Conservation (phyloP, 2,329 filamentous ascomycete species). For the Chaetomium sp. region DNA sequence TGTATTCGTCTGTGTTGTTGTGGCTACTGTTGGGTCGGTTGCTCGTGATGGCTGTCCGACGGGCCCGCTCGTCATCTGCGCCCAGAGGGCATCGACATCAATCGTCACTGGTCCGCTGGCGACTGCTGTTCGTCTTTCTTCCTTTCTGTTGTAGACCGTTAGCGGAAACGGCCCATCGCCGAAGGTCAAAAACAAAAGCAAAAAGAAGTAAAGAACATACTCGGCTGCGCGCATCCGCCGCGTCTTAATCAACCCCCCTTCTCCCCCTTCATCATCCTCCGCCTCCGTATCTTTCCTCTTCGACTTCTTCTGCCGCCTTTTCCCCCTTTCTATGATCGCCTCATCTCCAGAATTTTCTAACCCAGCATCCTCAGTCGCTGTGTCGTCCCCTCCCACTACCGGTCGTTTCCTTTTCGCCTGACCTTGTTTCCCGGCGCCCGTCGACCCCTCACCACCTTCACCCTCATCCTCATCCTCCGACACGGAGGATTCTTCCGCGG, state of each 20-base stretch:
- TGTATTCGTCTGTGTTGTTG: constrained; percentile 9
- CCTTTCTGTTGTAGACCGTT: constrained; percentile 37
- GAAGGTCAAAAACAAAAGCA: no score
- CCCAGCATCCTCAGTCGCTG: constrained; percentile 38
- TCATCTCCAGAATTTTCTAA: constrained; percentile 69
- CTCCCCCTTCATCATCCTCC: constrained; percentile 48
- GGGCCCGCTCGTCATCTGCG: constrained; percentile 50
- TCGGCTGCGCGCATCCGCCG: constrained; percentile 62
- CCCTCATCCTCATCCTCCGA: constrained; percentile 48
- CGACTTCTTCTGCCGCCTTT: constrained; percentile 44
- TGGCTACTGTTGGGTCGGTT: constrained; percentile 1
- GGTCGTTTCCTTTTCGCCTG: constrained; percentile 31
- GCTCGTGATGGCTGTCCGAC: constrained; percentile 13
- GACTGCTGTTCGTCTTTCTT: constrained; percentile 47
- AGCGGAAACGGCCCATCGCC: not conserved
- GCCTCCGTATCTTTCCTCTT: constrained; percentile 34
- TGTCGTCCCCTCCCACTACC: constrained; percentile 14
- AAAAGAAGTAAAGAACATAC: constrained; percentile 32
- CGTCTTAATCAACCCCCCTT: constrained; percentile 64
- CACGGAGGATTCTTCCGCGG: constrained; percentile 37
- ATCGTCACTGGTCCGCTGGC: constrained; percentile 57
- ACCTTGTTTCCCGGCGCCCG: constrained; percentile 24
- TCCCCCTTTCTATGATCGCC: constrained; percentile 57
- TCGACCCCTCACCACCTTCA: constrained; percentile 48
- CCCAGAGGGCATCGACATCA: constrained; percentile 66